Percentiles rank a stretch among this genome's conserved stretches.
phyloP scores from a whole-genome alignment of 768 basidiomycete genomes.

The Lentinula aciculospora region DNA sequence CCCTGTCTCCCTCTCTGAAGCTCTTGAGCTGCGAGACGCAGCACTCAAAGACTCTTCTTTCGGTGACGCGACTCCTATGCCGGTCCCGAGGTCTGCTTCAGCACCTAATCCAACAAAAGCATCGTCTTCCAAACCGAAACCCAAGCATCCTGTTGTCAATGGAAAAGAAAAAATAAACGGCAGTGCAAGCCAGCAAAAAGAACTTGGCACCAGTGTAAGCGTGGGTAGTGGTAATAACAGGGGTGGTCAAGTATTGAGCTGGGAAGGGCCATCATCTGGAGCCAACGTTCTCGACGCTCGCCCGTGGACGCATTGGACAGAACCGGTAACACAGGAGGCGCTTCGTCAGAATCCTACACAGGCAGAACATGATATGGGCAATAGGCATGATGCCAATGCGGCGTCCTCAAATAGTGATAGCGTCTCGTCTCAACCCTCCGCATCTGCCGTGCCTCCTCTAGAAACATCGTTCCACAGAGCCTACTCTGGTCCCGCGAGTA shows the following conservation, averaged over 20 bases:
- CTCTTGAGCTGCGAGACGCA: constrained; percentile 47
- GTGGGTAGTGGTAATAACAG: constrained; percentile 19
- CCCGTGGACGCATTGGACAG: constrained; percentile 9
- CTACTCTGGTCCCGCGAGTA: constrained; percentile 38
- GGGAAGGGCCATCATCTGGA: neutral
- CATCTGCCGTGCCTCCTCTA: constrained; percentile 9
- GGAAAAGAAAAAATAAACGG: constrained; percentile 29
- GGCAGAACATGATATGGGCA: neutral
- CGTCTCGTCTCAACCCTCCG: constrained; percentile 1
- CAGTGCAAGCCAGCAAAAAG: constrained; percentile 18
- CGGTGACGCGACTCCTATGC: constrained; percentile 43
- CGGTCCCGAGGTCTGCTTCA: constrained; percentile 22
- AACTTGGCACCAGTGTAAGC: constrained; percentile 17
- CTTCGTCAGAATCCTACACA: neutral
- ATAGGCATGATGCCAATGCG: neutral
- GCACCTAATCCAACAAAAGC: constrained; percentile 13
- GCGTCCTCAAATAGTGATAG: constrained; percentile 17
- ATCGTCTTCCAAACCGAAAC: constrained; percentile 27
- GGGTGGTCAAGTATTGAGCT: constrained; percentile 5
- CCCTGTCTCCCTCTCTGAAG: constrained; percentile 53
- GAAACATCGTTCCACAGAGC: constrained; percentile 22
- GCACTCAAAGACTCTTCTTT: constrained; percentile 46
- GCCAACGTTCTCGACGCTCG: constrained; percentile 6
- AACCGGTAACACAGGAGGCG: neutral
- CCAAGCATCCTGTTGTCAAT: constrained; percentile 26